Conservation (phyloP, 192 early-diverging fungal genomes). For the Allomyces javanicus region DNA sequence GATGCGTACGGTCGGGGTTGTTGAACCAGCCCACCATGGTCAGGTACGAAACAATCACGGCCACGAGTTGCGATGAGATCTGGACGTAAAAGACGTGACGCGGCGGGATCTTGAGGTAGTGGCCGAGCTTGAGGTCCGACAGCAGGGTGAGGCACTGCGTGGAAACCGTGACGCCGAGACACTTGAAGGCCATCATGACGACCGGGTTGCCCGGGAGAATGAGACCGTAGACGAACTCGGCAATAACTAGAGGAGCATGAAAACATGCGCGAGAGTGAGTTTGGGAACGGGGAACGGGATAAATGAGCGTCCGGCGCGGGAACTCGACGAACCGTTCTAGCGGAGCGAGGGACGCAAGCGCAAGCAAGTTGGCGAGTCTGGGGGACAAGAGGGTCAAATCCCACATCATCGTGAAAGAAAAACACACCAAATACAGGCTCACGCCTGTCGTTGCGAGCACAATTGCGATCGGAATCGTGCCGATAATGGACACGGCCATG, state of each 20-base stretch:
- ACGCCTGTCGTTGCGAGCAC: slow-evolving; percentile 44
- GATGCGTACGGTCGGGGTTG: neutral
- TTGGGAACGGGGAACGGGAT: too few species aligned
- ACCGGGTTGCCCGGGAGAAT: slow-evolving; percentile 60
- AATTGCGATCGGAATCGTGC: slow-evolving; percentile 65
- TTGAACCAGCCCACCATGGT: neutral
- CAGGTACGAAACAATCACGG: neutral
- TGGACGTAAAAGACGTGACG: slow-evolving; percentile 38
- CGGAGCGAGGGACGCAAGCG: too few species aligned
- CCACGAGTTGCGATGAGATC: slow-evolving; percentile 9
- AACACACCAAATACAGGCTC: slow-evolving; percentile 5
- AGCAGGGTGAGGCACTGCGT: slow-evolving; percentile 54
- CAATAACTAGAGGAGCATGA: slow-evolving; percentile 24
- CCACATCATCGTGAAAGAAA: too few species aligned
- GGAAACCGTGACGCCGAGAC: slow-evolving; percentile 56
- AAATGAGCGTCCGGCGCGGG: too few species aligned
- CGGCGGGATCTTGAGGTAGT: slow-evolving; percentile 55
- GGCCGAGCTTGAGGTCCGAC: slow-evolving; percentile 53
- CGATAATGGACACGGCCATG: slow-evolving; percentile 34
- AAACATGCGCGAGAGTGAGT: slow-evolving; percentile 3
- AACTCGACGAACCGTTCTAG: too few species aligned
- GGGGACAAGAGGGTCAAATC: too few species aligned
- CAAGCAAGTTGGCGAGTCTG: too few species aligned
- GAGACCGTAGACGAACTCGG: slow-evolving; percentile 69
- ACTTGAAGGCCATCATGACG: slow-evolving; percentile 72